Conservation (phyloP, 108 stramenopile species). For the Ochromonas danica region DNA sequence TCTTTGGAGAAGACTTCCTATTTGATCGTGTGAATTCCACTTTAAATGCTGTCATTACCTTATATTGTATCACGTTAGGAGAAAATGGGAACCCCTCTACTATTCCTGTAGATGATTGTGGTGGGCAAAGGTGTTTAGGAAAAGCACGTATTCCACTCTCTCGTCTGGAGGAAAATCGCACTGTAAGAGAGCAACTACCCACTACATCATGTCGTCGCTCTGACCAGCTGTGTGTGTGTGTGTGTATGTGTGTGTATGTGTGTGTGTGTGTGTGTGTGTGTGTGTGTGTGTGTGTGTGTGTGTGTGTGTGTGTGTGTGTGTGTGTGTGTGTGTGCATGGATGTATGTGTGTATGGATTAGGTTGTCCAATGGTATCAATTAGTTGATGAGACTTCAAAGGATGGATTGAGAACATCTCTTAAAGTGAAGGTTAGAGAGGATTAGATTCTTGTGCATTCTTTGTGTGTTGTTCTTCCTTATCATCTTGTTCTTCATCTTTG, state of each 20-base stretch:
- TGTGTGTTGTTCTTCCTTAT: too few relatives aligned
- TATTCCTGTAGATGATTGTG: too few relatives aligned
- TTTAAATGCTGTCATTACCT: background rate
- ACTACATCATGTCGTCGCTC: background rate
- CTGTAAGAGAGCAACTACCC: background rate
- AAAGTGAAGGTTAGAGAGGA: background rate
- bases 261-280: background rate
- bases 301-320: background rate
- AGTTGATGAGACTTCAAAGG: background rate
- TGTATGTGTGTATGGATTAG: background rate
- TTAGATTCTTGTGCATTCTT: background rate
- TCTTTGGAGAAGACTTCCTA: constrained; percentile 20
- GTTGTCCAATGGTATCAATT: background rate
- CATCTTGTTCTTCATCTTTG: too few relatives aligned
- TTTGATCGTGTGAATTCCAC: background rate
- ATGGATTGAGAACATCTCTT: background rate
- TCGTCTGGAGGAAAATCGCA: background rate
- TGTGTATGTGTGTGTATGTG: background rate
- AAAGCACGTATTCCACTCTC: background rate
- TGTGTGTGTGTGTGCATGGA: background rate
- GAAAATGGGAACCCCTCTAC: background rate
- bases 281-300: background rate
- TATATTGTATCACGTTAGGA: background rate
- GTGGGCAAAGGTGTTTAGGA: background rate
- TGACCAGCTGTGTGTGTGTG: background rate